Base-by-base conservation (phyloP, 345 rosid genomes). In the Salix exigua region DNA sequence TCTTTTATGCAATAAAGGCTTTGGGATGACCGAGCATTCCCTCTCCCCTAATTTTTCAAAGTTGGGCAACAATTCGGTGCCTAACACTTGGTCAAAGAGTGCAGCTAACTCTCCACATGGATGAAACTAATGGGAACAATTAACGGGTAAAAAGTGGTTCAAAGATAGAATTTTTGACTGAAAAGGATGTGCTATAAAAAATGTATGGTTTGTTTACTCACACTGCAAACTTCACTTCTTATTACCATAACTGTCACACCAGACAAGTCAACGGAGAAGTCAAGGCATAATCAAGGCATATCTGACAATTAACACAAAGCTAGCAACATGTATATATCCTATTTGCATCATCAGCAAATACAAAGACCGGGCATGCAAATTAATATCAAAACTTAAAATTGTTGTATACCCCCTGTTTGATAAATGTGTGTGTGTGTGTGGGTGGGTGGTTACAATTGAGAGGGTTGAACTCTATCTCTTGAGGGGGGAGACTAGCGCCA, bases 291-390 rank as follows among this genome's bases (percentile, higher is more conserved):
- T 66, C 14, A 68, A 53, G 23, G 38, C 53, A 72, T 19, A 63
- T 75, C 75, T 48, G 33, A 70, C 64, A 76, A 70, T 19, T 40
- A 44, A 11, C 70, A 79, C 14, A 69, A 31, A 23, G 48, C 6
- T 46, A 61, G 28, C 28, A 21, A 68, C 4, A 28, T 13, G 75
- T 73, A 35, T 42, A 78, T 75, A 63, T 72, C 51, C 42, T 65
- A 8, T 17, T 44, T 42, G 68, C 51, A 77, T 60, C 46, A 78
- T 70, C 87, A 75, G 82, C 82, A 72, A 78, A 79, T 25, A 72
- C 8, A 40, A 70, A 51, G 37, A 63, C 25, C 68, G 31, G n/a
- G 61, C 16, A 63, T 12, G 6, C n/a, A 50, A 44, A 40, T 71
- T 25, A 65, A 48, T 48, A 65, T 28, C 66, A 66, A 70, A 37